Base-by-base conservation (phyloP, 495 filamentous ascomycete species). In the Hypoxylon rickii region DNA sequence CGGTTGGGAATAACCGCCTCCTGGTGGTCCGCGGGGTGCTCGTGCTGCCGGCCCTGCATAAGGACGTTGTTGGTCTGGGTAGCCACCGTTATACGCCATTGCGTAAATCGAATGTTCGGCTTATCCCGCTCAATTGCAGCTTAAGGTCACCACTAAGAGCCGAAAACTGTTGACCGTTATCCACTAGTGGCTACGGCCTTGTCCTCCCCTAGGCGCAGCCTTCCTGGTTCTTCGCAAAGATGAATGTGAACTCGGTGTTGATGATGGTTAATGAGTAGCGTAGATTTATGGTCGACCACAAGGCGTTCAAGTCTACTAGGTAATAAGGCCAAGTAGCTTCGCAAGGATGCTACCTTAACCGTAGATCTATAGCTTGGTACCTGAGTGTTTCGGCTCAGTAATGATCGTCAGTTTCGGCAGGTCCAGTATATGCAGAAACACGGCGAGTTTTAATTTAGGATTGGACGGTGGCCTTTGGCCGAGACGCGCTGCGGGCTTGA, bases 61-160 rank as follows among this genome's bases (percentile, higher is more conserved):
- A 4, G 70, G 76, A 15, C 75, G 75, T 59, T 76, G 73, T 19
- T 69, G 69, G 43, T 67, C 73, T 51, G 74, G 73, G 44, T 79
- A 81, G 49, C 75, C 73, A 21, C 68, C 67, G 44, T 76, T 73
- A 51, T 79, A 77, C 21, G 76, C 71, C 76, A 79, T 79, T 21
- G 56, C 40, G 6, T 20, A 10, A 24, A 33, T 37, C 36, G 16
- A 12, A 41, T 16, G 21, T 10, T 43, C n/a, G 37, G 2, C 29
- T 42, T 44, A n/a, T n/a, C n/a, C n/a, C n/a, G n/a, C n/a, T n/a
- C n/a, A n/a, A n/a, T n/a, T n/a, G n/a, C n/a, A n/a, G n/a, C n/a
- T n/a, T n/a, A n/a, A n/a, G n/a, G n/a, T n/a, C n/a, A n/a, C n/a
- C n/a, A n/a, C n/a, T n/a, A n/a, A n/a, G n/a, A n/a, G n/a, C n/a